Base-by-base conservation (phyloP, 306 rosid genomes). In the Ormosia emarginata region DNA sequence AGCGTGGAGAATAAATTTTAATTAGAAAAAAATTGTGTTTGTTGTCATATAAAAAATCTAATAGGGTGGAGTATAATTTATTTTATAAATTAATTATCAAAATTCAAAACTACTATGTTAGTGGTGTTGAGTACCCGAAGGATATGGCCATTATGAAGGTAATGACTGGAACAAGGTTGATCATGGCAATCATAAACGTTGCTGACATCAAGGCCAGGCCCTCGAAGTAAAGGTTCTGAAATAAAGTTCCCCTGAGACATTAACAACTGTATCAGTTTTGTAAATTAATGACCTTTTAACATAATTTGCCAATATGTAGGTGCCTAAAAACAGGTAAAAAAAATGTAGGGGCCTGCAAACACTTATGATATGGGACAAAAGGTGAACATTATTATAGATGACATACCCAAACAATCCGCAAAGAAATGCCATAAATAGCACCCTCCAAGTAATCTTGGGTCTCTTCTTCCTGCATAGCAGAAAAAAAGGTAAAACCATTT, bases 371-470 rank as follows among this genome's bases (percentile, higher is more conserved):
- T 36, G 3, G 39, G 39, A 4, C 4, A 29, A 50, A 74, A 66
- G 32, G 30, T 39, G 36, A 73, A 44, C 1, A 39, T 24, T 24
- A 53, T 46, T 43, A 24, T 3, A 53, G 2, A 37, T 30, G 36
- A 37, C 85, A 44, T 78, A 91, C 95, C 95, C 95, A 73, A 92
- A 89, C 15, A 90, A 81, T 11, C 90, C 95, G 67, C 86, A 83
- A 8, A 89, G 55, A 87, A 88, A 91, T 62, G 79, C 73, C 79
- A 88, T 62, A 24, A 80, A 66, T 37, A 92, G 87, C 32, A 91
- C 64, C 40, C 39, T 63, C 88, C 85, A 10, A 3, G 87, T 91
- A 30, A 86, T 36, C 72, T 91, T 92, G 30, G 93, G 89, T 18
- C 88, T 87, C 72, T 40, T 78, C 10, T 86, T 86, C 80, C 94